phyloP scores from a whole-genome alignment of 78 protist genomes.

The Isochrysis galbana region DNA sequence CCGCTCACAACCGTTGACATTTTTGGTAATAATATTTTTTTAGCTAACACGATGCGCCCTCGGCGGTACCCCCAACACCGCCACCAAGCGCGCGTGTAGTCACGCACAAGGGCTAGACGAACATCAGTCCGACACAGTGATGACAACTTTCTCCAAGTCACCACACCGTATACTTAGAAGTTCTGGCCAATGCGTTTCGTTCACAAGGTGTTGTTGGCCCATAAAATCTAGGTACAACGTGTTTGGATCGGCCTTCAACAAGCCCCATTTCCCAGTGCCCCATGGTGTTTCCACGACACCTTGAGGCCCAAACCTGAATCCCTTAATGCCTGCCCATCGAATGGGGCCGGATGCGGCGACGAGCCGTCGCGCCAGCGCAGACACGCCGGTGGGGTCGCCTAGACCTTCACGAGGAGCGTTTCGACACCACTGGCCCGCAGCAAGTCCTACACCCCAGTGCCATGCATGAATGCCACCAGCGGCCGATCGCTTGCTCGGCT shows the following conservation, averaged over 20 bases:
- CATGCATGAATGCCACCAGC: background rate
- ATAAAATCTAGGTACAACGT: background rate
- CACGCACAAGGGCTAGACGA: no score
- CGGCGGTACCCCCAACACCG: no score
- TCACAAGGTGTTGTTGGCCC: background rate
- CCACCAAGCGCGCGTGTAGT: no score
- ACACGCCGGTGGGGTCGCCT: background rate
- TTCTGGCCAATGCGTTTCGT: background rate
- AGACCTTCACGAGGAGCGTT: background rate
- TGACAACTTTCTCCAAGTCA: background rate
- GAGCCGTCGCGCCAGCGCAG: background rate
- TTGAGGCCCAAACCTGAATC: background rate
- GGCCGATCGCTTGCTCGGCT: background rate
- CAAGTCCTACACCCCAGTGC: constrained; percentile 9
- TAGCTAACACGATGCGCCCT: no score
- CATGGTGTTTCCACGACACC: background rate
- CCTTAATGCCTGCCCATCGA: background rate
- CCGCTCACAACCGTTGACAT: no score
- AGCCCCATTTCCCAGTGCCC: background rate
- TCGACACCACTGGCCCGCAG: background rate
- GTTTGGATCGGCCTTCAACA: background rate
- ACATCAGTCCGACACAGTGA: background rate
- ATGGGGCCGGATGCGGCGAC: background rate
- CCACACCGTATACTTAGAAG: background rate
- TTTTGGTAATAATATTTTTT: no score